Base-by-base conservation (phyloP, 345 rosid species). In the Syzygium oleosum region DNA sequence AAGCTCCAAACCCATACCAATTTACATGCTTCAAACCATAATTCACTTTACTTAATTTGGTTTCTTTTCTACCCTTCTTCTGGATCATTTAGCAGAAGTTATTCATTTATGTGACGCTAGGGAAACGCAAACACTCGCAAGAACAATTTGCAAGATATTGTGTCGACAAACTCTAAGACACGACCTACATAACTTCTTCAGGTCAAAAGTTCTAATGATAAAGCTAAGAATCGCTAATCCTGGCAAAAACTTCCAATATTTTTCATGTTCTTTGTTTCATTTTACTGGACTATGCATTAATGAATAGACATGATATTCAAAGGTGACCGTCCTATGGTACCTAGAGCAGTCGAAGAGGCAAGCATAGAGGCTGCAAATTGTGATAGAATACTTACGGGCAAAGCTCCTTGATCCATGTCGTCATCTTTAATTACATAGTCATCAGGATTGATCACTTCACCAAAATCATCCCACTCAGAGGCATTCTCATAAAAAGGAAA, bases 381-480 rank as follows among this genome's bases (percentile, higher is more conserved):
- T 65, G 8, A 88, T 46, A 85, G 65, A 52, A 87, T 85, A 61
- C 51, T 14, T 73, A 77, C 84, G 52, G 49, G 94, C 94, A 94
- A 89, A 83, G 94, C 90, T 88, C 92, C 91, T 77, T 91, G 96
- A 91, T 96, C 94, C 95, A 96, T 95, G 92, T 92, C 97, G 86
- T 93, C 97, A 89, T 98, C 99, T 90, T 98, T 96, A 73, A 93
- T 92, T 88, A 95, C 93, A 55, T 98, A 98, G 91, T 98, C 98
- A 91, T 98, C 99, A 59, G 99, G 99, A 91, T 96, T 98, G 87
- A 98, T 94, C 84, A 98, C 94, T 92, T 98, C 99, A 43, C 99
- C 99, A 93, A 95, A 98, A 89, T 98, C 99, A 90, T 96, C 97
- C 99, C 99, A 98, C 86, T 96, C 99, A 85, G 91, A 86, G 87